Base-by-base conservation (phyloP, 1,284 basidiomycete genomes). In the Apiotrichum gamsii region DNA sequence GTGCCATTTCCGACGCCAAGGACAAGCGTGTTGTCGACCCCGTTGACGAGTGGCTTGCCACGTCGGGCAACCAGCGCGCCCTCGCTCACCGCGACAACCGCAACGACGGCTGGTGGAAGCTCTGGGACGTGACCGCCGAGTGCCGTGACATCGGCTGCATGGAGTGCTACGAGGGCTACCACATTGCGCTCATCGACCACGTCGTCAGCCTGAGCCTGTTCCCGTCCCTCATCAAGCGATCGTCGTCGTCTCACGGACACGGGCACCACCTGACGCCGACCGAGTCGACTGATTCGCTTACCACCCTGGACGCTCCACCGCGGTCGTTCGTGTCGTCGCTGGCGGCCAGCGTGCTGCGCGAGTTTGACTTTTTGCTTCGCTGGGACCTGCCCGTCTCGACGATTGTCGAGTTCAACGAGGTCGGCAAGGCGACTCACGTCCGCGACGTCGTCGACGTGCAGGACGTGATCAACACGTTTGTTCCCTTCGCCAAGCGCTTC, bases 361-460 rank as follows among this genome's bases (percentile, higher is more conserved):
- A 69, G 41, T 59, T 67, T 35, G 60, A 62, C 18, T 55, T 55
- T 28, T 33, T 64, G 1, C 46, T 72, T 0, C 54, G 54, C 25
- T 71, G 65, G 65, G 61, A 67, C 33, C 45, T 72, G 25, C 63
- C 61, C 8, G 50, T 72, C 16, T 59, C 61, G 5, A 72, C 70
- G 5, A 52, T 67, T 23, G 65, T 72, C 18, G 61, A 70, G 45
- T 70, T 72, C 53, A 72, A 72, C 51, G 70, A 72, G 49, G 64
- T 65, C 35, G 66, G 70, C 43, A 68, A 67, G 54, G 67, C 66
- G 2, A 66, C 62, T 6, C 63, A 66, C 33, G 54, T 72, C 4
- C 60, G 70, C 24, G 70, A 72, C 46, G 46, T 61, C 3, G 57
- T 72, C 33, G 69, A 71, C 46, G 47, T 72, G 10, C 57, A 63